A percentile compares a stretch with the other conserved stretches of the same genome.
Evolutionary conservation across 495 filamentous ascomycete genomes (phyloP).

Genomic region (Parachaetomium inaequale): DNA sequence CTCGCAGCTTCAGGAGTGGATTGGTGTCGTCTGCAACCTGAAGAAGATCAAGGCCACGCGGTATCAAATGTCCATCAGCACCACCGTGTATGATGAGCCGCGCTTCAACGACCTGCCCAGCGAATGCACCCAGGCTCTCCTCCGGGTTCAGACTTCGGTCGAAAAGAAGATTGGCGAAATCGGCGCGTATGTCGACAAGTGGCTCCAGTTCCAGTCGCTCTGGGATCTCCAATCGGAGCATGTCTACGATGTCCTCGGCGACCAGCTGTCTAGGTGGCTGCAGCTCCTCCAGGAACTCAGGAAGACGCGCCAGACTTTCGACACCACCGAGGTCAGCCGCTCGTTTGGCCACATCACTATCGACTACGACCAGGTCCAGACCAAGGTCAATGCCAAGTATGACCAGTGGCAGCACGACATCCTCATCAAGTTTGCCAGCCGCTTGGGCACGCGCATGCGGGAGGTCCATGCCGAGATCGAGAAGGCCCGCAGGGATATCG

Average conservation of each 20-base stretch:
- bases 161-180: slow-evolving; percentile 75
- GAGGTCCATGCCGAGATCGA: slow-evolving; percentile 87
- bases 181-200: slow-evolving; percentile 84
- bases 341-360: slow-evolving; percentile 91
- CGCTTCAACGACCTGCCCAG: slow-evolving; percentile 85
- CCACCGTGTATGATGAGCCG: slow-evolving; percentile 59
- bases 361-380: slow-evolving; percentile 97
- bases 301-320: slow-evolving; percentile 88
- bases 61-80: slow-evolving; percentile 79
- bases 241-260: slow-evolving; percentile 86
- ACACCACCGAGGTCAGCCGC: slow-evolving; percentile 86
- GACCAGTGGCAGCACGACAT: slow-evolving; percentile 99
- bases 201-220: slow-evolving; percentile 96
- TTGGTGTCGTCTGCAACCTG: slow-evolving; percentile 86
- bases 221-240: slow-evolving; percentile 97
- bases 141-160: slow-evolving; percentile 72
- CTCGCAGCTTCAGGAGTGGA: slow-evolving; percentile 84
- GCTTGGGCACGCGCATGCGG: slow-evolving; percentile 83
- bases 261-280: slow-evolving; percentile 87
- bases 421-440: slow-evolving; percentile 80
- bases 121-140: slow-evolving; percentile 70
- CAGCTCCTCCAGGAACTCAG: slow-evolving; percentile 93
- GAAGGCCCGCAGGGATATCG: slow-evolving; percentile 79
- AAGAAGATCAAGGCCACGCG: slow-evolving; percentile 90
- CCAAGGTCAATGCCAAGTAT: slow-evolving; percentile 96